phyloP scores from a whole-genome alignment of 768 basidiomycete species.

The Pleurotus cornucopiae region DNA sequence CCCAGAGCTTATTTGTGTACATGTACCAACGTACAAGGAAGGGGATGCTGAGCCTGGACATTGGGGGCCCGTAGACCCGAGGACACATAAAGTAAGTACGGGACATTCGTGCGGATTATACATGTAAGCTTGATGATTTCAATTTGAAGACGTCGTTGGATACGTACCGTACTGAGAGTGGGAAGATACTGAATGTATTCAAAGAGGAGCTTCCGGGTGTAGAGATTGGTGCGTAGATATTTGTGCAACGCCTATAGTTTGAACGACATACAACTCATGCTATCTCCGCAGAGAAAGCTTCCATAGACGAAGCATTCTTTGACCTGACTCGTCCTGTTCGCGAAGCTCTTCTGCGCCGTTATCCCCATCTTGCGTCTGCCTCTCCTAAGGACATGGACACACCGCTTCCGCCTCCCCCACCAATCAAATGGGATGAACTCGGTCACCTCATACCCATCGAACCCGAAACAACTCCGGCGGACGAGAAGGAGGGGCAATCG shows the following conservation, averaged over 20 bases:
- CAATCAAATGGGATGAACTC: slow-evolving; percentile 53
- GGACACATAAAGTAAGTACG: slow-evolving; percentile 80
- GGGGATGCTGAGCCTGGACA: slow-evolving; percentile 86
- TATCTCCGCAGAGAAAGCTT: slow-evolving; percentile 76
- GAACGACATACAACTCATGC: background rate
- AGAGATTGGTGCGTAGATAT: slow-evolving; percentile 63
- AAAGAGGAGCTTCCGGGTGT: slow-evolving; percentile 73
- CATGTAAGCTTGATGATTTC: background rate
- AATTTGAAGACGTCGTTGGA: slow-evolving; percentile 78
- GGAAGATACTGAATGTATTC: slow-evolving; percentile 82
- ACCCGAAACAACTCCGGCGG: slow-evolving; percentile 22
- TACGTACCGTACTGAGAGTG: slow-evolving; percentile 85
- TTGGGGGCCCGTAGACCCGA: slow-evolving; percentile 84
- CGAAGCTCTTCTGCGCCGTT: slow-evolving; percentile 64
- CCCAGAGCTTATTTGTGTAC: slow-evolving; percentile 79
- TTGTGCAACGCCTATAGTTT: background rate
- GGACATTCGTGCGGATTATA: slow-evolving; percentile 1
- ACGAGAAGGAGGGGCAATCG: slow-evolving; percentile 4
- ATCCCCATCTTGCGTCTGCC: slow-evolving; percentile 69
- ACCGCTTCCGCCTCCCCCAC: slow-evolving; percentile 70
- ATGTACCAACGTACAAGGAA: slow-evolving; percentile 93
- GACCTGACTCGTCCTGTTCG: slow-evolving; percentile 86
- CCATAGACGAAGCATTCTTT: slow-evolving; percentile 95
- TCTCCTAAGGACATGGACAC: slow-evolving; percentile 72
- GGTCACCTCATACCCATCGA: slow-evolving; percentile 62